These are phyloP conservation scores for Suillus discolor DNA, from an alignment of 768 basidiomycete genomes.

Conservation along the genomic window DNA sequence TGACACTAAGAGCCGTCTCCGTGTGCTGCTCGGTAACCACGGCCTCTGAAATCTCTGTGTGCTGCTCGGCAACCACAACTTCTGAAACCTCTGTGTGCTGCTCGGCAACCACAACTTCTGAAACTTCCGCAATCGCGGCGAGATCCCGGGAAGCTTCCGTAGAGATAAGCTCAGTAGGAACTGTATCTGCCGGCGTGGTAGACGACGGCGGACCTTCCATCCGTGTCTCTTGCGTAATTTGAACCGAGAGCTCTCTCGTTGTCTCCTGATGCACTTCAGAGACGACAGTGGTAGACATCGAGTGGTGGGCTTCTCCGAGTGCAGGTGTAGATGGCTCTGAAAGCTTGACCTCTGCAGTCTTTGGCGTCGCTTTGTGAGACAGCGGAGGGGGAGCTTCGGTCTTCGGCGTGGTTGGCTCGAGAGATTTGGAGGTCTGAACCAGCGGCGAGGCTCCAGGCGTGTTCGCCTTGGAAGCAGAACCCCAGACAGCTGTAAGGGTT, in stretches of 20 bases:
- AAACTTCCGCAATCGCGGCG: not conserved
- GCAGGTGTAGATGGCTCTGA: conserved; percentile 14
- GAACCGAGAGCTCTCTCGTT: conserved; percentile 16
- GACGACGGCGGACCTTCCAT: conserved; percentile 5
- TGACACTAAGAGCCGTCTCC: conserved; percentile 13
- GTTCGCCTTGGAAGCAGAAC: conserved; percentile 32
- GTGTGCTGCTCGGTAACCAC: conserved; percentile 7
- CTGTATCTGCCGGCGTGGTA: conserved; percentile 30
- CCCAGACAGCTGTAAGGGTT: conserved; percentile 52
- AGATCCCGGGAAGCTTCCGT: conserved; percentile 10
- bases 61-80: too few relatives aligned
- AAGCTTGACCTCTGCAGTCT: conserved; percentile 14
- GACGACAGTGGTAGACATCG: not conserved
- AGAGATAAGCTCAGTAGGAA: conserved; percentile 24
- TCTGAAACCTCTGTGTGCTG: conserved; percentile 13
- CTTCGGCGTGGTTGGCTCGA: conserved; percentile 24
- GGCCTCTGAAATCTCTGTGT: too few relatives aligned
- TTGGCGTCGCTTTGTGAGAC: conserved; percentile 7
- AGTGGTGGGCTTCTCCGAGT: conserved; percentile 15
- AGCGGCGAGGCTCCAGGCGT: conserved; percentile 33
- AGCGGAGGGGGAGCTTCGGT: conserved; percentile 17
- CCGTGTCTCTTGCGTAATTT: conserved; percentile 14
- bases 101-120: conserved; percentile 12
- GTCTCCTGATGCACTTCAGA: conserved; percentile 3
- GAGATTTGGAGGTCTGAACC: conserved; percentile 24